Evolutionary conservation across 208 protist species (phyloP).

Genomic region (Endotrypanum monterogeii): DNA sequence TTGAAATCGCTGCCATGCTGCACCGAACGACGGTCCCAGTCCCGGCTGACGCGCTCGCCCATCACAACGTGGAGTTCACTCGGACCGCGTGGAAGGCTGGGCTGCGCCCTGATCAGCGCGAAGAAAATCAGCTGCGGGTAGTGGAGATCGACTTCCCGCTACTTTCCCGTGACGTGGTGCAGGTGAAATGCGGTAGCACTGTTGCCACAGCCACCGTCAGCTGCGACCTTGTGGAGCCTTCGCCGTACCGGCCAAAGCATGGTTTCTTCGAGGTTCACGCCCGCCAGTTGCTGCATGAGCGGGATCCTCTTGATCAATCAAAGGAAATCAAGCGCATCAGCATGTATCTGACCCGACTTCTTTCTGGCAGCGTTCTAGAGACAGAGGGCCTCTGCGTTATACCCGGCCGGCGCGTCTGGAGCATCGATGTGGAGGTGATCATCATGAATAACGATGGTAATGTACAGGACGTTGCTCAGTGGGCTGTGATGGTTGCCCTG

Average conservation of each 20-base stretch:
- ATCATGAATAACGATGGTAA: slow-evolving; percentile 97
- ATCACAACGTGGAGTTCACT: slow-evolving; percentile 73
- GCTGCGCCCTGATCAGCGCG: slow-evolving; percentile 76
- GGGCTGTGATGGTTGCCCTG: slow-evolving; percentile 90
- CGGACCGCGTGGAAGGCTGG: slow-evolving; percentile 65
- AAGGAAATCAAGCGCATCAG: slow-evolving; percentile 54
- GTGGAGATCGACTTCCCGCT: slow-evolving; percentile 74
- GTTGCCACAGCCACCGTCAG: slow-evolving; percentile 77
- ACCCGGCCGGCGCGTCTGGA: slow-evolving; percentile 93
- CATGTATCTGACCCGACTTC: slow-evolving; percentile 85
- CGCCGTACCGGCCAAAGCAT: slow-evolving; percentile 93
- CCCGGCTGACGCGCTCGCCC: slow-evolving; percentile 54
- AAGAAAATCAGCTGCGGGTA: slow-evolving; percentile 68
- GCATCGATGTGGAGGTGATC: slow-evolving; percentile 79
- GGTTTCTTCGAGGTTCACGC: slow-evolving; percentile 94
- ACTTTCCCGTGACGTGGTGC: slow-evolving; percentile 62
- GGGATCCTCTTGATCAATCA: slow-evolving; percentile 38
- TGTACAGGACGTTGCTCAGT: slow-evolving; percentile 81
- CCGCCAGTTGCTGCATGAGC: slow-evolving; percentile 87
- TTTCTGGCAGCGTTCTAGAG: slow-evolving; percentile 93
- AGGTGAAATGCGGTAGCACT: slow-evolving; percentile 91
- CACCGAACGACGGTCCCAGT: slow-evolving; percentile 47
- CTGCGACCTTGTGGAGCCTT: slow-evolving; percentile 94
- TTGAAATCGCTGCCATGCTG: slow-evolving; percentile 27
- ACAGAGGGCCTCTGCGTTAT: slow-evolving; percentile 96